Base-by-base conservation (phyloP, 768 basidiomycete species). In the Hemileccinum impolitum region DNA sequence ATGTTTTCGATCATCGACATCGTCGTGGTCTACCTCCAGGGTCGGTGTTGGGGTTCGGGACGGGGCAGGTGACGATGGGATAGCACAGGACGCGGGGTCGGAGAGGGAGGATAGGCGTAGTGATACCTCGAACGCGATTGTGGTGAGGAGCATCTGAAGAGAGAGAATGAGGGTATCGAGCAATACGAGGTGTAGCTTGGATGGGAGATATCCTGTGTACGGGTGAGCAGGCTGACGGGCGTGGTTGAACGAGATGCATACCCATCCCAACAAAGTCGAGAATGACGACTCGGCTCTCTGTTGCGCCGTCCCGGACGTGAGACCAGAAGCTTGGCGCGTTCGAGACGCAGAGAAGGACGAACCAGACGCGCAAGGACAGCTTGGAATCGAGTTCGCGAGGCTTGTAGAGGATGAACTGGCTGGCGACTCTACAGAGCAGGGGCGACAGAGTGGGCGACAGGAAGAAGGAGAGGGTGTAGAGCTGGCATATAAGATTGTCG, bases 261-360 rank as follows among this genome's bases (percentile, higher is more conserved):
- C 89, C 80, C 74, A 82, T 75, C 47, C 89, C 88, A 50, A 90
- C 77, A 60, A 90, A 90, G 63, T 90, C 88, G 51, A 91, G 79
- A 30, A 91, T 66, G 59, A 89, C 67, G 10, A 78, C 71, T 56
- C 82, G 74, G n/a, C 81, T 80, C 48, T 83, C 77, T 25, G 74
- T 64, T 45, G 78, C 68, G 5, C 78, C 77, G 34, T 73, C 65
- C 26, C 70, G 72, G 47, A 76, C 71, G 57, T 91, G 89, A 31
- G 69, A 70, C 79, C 82, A 87, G 32, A 90, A 51, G 54, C 74
- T 78, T 28, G 80, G 75, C 31, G 71, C 52, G 52, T 88, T 88
- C 67, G 82, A 74, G 51, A 78, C 58, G 45, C 82, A 54, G 54
- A 87, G 72, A 57, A 85, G 68, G 54, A 71, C 54, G 68, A 81